Evolutionary conservation across 805 yeast species (phyloP), one percentile per base, ranked within the genome.

Genomic region (Candida succiphila): DNA sequence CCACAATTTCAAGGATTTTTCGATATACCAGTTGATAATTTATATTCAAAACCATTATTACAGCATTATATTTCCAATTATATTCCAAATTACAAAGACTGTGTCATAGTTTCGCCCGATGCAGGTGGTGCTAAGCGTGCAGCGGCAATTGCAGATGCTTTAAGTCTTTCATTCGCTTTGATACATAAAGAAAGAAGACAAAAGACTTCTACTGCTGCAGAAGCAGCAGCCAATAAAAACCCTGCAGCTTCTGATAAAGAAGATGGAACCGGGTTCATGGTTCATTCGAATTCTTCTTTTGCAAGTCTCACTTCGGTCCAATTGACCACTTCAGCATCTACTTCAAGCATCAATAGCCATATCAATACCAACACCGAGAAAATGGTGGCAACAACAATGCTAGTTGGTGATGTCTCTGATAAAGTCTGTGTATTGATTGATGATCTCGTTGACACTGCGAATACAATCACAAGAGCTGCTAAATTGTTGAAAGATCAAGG

Each of bases 41-140:
- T 92, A 43, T 86, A 85, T 54, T 84, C 92, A 31, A 80, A 82
- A 52, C 96, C 96, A 2, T 64, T 92, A 37, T 63, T 89, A 36
- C 88, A 84, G 54, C 82, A 84, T 44, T 92, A 87, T 58, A 87
- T 92, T 39, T 66, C 74, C 17, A 77, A 79, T 37, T 66, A 68
- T 41, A 77, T 92, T 36, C 89, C 94, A n/a, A 59, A 83, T 40
- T 85, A 77, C 52, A 73, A 73, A 43, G 80, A 87, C 27, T 82
- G 89, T 27, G 95, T 92, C 7, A 76, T 92, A 46, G 96, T 92
- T 23, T 86, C 96, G 1, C 99, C 99, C 0, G 99, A 92, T 59
- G 92, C 96, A 17, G 99, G 99, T 51, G 99, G 99, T 41, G 99
- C 98, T 32, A 92, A 92, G 57, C 66, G 98, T 43, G 96, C 98